A percentile compares a stretch with the other conserved stretches of the same genome.
phyloP scores from a whole-genome alignment of 2,329 filamentous ascomycete species.

The Onygena corvina region DNA sequence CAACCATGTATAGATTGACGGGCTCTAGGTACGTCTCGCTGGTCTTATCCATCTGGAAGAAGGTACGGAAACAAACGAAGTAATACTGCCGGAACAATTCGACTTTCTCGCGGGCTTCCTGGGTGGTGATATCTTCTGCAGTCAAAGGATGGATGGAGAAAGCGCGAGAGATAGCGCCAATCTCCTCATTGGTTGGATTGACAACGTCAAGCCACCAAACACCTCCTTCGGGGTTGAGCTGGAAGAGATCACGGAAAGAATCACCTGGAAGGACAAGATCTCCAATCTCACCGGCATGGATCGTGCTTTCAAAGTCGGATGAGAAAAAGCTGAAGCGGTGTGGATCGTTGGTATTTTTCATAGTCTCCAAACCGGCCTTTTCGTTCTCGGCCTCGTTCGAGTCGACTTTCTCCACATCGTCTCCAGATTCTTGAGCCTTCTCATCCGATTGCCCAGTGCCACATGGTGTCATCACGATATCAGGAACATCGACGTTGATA shows the following conservation, averaged over 20 bases:
- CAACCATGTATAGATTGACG: conserved; percentile 91
- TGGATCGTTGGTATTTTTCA: conserved; percentile 43
- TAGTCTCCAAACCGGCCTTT: conserved; percentile 24
- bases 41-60: conserved; percentile 67
- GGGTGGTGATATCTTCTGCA: conserved; percentile 87
- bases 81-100: conserved; percentile 97
- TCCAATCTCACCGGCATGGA: conserved; percentile 79
- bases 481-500: conserved; percentile 26
- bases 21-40: conserved; percentile 79
- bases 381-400: background rate
- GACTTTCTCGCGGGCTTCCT: conserved; percentile 95
- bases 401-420: background rate
- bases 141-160: conserved; percentile 94
- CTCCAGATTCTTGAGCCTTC: conserved; percentile 26
- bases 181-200: conserved; percentile 77
- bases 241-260: conserved; percentile 77
- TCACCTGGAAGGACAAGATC: conserved; percentile 83
- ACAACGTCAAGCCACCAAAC: conserved; percentile 99
- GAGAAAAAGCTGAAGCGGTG: conserved; percentile 96
- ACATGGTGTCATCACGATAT: conserved; percentile 24
- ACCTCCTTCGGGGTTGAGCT: conserved; percentile 56
- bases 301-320: conserved; percentile 82
- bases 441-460: conserved; percentile 20
- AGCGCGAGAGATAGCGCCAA: conserved; percentile 76
- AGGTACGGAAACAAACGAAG: conserved; percentile 93